Conservation (phyloP, 2,329 filamentous ascomycete genomes). For the Berkeleyomyces basicola region DNA sequence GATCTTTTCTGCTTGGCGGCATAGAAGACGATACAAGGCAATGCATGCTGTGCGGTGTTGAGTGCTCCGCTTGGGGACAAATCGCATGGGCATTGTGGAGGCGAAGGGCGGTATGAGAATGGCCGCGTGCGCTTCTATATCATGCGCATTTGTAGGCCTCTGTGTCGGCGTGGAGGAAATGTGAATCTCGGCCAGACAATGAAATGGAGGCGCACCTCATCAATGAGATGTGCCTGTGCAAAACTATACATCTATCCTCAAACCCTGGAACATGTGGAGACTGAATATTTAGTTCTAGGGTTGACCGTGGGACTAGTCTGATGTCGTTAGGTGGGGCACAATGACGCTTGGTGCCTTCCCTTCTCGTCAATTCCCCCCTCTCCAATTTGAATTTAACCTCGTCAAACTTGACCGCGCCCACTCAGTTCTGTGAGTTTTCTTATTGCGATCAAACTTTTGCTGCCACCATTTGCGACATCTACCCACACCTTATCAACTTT, state of each 20-base stretch:
- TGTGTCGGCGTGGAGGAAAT: neutral
- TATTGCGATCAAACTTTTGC: neutral
- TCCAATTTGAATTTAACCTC: neutral
- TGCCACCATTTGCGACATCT: neutral
- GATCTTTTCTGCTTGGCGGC: constrained; percentile 38
- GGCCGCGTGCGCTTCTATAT: neutral
- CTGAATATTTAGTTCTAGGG: neutral
- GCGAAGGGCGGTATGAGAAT: neutral
- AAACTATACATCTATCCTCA: neutral
- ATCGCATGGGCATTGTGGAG: constrained; percentile 20
- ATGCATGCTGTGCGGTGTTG: constrained; percentile 42
- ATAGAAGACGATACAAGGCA: constrained; percentile 55
- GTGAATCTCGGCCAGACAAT: neutral
- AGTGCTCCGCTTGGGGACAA: constrained; percentile 32
- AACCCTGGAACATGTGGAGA: neutral
- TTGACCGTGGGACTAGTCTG: neutral
- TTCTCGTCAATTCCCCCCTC: neutral
- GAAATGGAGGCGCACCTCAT: too few relatives aligned
- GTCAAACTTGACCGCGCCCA: neutral
- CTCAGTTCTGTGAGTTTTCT: neutral
- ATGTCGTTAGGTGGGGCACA: neutral
- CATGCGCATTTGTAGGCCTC: neutral
- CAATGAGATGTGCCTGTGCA: neutral
- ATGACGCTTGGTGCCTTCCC: neutral
- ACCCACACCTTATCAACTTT: neutral